Conservation (phyloP, 768 basidiomycete species). For the Russula compacta region DNA sequence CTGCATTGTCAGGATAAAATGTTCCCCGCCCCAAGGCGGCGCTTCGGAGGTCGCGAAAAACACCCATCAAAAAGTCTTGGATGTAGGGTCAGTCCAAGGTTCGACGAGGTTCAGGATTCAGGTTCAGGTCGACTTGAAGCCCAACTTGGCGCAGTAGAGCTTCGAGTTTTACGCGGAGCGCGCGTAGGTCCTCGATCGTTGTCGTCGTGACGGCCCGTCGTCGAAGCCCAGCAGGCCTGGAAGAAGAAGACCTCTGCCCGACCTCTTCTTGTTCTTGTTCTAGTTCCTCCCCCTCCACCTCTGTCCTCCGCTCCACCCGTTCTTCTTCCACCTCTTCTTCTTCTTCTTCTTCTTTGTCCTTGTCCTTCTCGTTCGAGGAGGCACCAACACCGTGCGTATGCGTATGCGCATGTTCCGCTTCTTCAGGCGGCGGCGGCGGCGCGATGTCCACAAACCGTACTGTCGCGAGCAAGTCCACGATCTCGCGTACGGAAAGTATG, state of each 20-base stretch:
- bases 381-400: not conserved
- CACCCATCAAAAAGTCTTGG: too few relatives aligned
- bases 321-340: too few relatives aligned
- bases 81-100: too few relatives aligned
- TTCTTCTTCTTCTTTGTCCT: too few relatives aligned
- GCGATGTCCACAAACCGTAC: conserved; percentile 65
- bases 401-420: conserved; percentile 62
- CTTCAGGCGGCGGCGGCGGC: conserved; percentile 58
- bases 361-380: too few relatives aligned
- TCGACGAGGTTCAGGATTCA: not conserved
- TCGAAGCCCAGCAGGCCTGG: not conserved
- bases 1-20: too few relatives aligned
- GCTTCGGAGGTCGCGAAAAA: too few relatives aligned
- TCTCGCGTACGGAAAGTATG: conserved; percentile 27
- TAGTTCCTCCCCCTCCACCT: too few relatives aligned
- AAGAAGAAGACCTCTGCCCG: not conserved
- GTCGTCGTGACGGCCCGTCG: not conserved
- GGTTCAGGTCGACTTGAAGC: conserved; percentile 3
- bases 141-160: not conserved
- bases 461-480: conserved; percentile 45
- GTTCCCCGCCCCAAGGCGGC: too few relatives aligned
- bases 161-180: conserved; percentile 4
- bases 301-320: too few relatives aligned
- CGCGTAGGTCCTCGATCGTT: conserved; percentile 2
- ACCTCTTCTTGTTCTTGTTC: not conserved